phyloP scores from a whole-genome alignment of 2,329 filamentous ascomycete species.

The Neoscytalidium dimidiatum region DNA sequence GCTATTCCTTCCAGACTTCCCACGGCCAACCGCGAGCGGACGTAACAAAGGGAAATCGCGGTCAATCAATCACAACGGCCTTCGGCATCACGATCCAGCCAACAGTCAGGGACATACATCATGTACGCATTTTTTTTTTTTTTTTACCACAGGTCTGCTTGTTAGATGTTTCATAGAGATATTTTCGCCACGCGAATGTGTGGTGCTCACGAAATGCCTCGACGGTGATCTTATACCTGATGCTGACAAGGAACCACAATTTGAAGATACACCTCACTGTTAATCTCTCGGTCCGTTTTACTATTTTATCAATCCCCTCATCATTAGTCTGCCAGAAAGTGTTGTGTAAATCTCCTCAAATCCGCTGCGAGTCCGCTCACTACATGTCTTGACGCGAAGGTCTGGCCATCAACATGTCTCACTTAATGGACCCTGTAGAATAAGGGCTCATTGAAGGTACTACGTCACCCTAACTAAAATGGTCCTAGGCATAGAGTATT shows the following conservation, averaged over 20 bases:
- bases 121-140: not conserved
- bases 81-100: not conserved
- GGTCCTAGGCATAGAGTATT: not conserved
- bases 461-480: not conserved
- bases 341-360: not conserved
- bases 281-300: too few species aligned
- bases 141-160: not conserved
- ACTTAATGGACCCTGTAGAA: conserved; percentile 7
- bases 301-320: too few species aligned
- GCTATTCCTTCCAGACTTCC: not conserved
- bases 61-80: not conserved
- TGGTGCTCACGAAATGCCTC: too few species aligned
- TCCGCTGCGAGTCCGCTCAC: not conserved
- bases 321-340: too few species aligned
- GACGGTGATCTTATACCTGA: too few species aligned
- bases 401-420: not conserved
- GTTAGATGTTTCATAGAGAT: not conserved
- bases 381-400: too few species aligned
- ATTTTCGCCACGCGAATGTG: not conserved
- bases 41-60: not conserved
- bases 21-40: not conserved
- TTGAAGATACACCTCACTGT: too few species aligned
- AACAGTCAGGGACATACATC: not conserved
- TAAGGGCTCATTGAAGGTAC: conserved; percentile 2
- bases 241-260: too few species aligned